Conservation (phyloP, 1,284 basidiomycete genomes). For the Cutaneotrichosporon sp. region DNA sequence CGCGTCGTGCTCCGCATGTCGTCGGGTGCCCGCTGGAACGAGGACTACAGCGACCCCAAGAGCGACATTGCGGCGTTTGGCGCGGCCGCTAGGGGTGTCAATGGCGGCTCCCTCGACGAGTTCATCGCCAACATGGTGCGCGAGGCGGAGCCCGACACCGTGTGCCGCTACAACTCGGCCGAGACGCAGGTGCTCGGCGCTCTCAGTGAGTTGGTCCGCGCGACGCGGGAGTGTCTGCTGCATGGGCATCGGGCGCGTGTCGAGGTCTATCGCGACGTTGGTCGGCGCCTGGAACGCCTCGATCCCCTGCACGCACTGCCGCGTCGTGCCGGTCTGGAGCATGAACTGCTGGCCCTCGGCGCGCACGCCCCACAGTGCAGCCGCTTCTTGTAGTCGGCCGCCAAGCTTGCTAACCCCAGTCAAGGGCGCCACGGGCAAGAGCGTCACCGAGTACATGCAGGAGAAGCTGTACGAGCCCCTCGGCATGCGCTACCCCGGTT, state of each 20-base stretch:
- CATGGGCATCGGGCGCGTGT: constrained; percentile 84
- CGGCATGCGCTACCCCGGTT: neutral
- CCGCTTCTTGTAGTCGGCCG: constrained; percentile 64
- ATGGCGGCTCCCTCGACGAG: constrained; percentile 2
- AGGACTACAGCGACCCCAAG: constrained; percentile 2
- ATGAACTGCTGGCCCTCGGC: constrained; percentile 96
- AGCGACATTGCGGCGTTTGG: neutral
- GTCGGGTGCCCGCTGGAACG: constrained; percentile 8
- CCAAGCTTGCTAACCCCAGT: neutral
- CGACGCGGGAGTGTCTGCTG: constrained; percentile 60
- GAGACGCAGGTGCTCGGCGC: constrained; percentile 11
- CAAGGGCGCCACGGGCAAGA: neutral
- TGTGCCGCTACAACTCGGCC: constrained; percentile 7
- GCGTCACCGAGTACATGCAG: constrained; percentile 7
- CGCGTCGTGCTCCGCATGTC: constrained; percentile 1
- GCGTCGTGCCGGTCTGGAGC: constrained; percentile 82
- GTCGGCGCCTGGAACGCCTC: constrained; percentile 92
- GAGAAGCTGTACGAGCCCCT: constrained; percentile 8
- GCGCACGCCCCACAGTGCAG: constrained; percentile 92
- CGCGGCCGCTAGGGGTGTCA: neutral
- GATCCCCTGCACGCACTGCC: constrained; percentile 90
- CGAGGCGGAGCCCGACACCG: constrained; percentile 3
- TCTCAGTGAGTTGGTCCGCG: neutral
- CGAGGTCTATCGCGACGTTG: constrained; percentile 90
- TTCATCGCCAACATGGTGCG: constrained; percentile 9